A percentile compares a stretch with the other conserved stretches of the same genome.
Evolutionary conservation across 2,329 filamentous ascomycete genomes (phyloP).

Genomic region (Sphaceloma murrayae): DNA sequence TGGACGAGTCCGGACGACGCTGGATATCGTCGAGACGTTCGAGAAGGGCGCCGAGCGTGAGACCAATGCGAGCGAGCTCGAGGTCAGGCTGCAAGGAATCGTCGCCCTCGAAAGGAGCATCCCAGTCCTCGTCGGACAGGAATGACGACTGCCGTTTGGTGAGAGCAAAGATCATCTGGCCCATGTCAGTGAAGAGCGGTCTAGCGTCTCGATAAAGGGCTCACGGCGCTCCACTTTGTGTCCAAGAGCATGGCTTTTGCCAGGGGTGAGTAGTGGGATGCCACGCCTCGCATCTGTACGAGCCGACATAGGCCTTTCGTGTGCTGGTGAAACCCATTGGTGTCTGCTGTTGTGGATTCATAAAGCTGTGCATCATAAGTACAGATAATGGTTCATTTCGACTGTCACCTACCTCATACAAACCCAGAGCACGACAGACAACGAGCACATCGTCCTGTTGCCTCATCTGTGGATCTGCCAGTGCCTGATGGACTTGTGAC

Average conservation of each 20-base stretch:
- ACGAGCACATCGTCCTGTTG: constrained; percentile 1
- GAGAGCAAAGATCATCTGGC: constrained; percentile 12
- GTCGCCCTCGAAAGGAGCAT: constrained; percentile 1
- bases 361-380: too few relatives aligned
- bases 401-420: constrained; percentile 3
- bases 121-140: neutral
- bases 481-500: neutral
- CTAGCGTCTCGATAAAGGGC: neutral
- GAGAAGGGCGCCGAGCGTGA: neutral
- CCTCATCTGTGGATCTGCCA: neutral
- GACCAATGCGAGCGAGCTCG: constrained; percentile 3
- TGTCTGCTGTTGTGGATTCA: constrained; percentile 2
- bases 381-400: too few relatives aligned
- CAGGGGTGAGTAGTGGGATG: neutral
- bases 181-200: neutral
- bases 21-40: neutral
- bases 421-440: neutral
- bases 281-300: constrained; percentile 2
- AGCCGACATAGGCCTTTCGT: neutral
- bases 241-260: constrained; percentile 6
- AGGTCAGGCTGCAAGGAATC: constrained; percentile 3
- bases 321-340: constrained; percentile 11
- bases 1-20: neutral
- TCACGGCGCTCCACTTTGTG: constrained; percentile 1
- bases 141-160: constrained; percentile 8